These are phyloP conservation scores for Ogataea ramenticola DNA, from an alignment of 805 yeast genomes.

Conservation along the genomic window DNA sequence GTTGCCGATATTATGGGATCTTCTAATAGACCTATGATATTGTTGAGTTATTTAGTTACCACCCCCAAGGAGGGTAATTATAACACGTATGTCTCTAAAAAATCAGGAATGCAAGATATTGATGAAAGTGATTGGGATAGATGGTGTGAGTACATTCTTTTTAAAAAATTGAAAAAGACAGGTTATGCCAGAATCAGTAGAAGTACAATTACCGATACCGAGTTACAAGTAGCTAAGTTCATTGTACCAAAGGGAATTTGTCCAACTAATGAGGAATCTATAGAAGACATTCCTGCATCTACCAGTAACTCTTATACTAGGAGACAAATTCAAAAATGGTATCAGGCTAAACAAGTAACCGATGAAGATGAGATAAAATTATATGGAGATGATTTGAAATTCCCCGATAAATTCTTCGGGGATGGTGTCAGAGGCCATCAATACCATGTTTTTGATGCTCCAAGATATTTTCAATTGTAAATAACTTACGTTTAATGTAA, in stretches of 20 bases:
- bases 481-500: too few species aligned
- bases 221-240: conserved; percentile 92
- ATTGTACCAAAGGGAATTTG: conserved; percentile 34
- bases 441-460: conserved; percentile 93
- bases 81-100: conserved; percentile 79
- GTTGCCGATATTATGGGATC: conserved; percentile 76
- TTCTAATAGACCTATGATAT: conserved; percentile 73
- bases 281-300: conserved; percentile 9
- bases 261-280: conserved; percentile 15
- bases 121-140: conserved; percentile 93
- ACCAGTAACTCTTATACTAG: background rate
- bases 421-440: conserved; percentile 91
- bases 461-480: conserved; percentile 56
- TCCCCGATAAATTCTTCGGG: conserved; percentile 76
- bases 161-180: conserved; percentile 75
- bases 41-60: conserved; percentile 87
- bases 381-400: conserved; percentile 47
- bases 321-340: background rate
- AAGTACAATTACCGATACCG: conserved; percentile 94
- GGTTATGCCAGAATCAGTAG: conserved; percentile 94
- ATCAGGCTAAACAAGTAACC: conserved; percentile 24
- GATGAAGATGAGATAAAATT: conserved; percentile 43
- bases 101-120: conserved; percentile 85
- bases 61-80: conserved; percentile 85
- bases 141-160: conserved; percentile 96